Conservation (phyloP, 2,329 filamentous ascomycete genomes). For the Alternaria sp. region DNA sequence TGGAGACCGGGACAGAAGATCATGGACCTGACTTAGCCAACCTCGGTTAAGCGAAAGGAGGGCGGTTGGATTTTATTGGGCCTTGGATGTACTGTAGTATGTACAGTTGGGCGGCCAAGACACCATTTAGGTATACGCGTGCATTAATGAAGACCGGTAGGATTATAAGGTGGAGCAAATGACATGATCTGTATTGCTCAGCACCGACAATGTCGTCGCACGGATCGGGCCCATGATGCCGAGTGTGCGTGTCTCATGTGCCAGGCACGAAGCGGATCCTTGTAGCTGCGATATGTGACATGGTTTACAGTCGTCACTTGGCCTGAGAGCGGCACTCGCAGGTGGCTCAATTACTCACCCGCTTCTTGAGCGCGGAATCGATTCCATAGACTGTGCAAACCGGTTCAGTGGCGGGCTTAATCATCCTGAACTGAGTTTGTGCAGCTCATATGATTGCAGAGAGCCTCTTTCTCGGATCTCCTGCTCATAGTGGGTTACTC, state of each 20-base stretch:
- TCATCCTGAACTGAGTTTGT: neutral
- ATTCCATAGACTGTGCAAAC: neutral
- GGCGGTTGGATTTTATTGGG: neutral
- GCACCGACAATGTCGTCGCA: neutral
- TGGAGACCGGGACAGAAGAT: neutral
- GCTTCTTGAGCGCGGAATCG: neutral
- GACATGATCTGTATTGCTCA: conserved; percentile 5
- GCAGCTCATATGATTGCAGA: neutral
- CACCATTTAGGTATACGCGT: conserved; percentile 1
- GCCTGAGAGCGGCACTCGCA: neutral
- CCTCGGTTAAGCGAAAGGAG: neutral
- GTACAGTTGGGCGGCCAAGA: conserved; percentile 6
- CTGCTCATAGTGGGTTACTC: neutral
- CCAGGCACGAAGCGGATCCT: conserved; percentile 1
- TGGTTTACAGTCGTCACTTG: neutral
- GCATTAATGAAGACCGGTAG: conserved; percentile 1
- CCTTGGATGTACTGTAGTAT: neutral
- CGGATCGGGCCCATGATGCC: conserved; percentile 10
- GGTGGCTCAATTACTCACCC: neutral
- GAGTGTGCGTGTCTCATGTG: conserved; percentile 3
- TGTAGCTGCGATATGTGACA: neutral
- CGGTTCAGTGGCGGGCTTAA: neutral
- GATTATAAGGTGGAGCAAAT: conserved; percentile 10
- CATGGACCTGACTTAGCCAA: neutral
- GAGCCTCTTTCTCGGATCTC: neutral